phyloP scores from a whole-genome alignment of 2,329 filamentous ascomycete genomes.

The Leptographium flavum region DNA sequence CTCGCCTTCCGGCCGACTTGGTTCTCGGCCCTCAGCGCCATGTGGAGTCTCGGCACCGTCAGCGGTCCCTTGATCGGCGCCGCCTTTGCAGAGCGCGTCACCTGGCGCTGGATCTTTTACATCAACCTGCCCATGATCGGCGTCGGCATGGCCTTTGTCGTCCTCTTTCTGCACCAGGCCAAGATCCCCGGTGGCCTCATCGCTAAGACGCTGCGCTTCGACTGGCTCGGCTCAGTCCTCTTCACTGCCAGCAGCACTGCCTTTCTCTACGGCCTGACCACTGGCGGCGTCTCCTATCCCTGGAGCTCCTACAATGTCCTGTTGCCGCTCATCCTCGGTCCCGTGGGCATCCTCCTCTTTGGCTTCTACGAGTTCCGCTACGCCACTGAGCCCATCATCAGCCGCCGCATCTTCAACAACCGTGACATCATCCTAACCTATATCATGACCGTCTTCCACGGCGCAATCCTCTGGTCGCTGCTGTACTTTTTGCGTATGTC shows the following conservation, averaged over 20 bases:
- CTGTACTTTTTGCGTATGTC: conserved; percentile 35
- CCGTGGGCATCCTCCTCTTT: conserved; percentile 19
- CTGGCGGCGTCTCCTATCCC: conserved; percentile 24
- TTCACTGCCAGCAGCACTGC: conserved; percentile 24
- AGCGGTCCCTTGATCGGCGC: conserved; percentile 14
- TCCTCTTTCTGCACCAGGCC: conserved; percentile 23
- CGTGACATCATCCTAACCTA: conserved; percentile 13
- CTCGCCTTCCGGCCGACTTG: conserved; percentile 14
- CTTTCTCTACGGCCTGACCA: conserved; percentile 28
- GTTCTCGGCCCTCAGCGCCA: conserved; percentile 11
- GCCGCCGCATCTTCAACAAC: conserved; percentile 29
- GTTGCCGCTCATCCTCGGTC: conserved; percentile 27
- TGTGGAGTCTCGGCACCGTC: conserved; percentile 12
- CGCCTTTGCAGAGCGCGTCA: conserved; percentile 10
- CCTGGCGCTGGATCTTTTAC: conserved; percentile 27
- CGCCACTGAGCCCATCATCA: conserved; percentile 22
- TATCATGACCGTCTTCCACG: conserved; percentile 40
- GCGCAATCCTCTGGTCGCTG: conserved; percentile 37
- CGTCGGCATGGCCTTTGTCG: conserved; percentile 5
- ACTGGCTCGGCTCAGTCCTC: conserved; percentile 28
- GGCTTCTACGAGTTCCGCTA: conserved; percentile 7
- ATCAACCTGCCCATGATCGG: conserved; percentile 26
- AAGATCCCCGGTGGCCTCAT: conserved; percentile 16
- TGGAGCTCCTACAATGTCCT: conserved; percentile 27
- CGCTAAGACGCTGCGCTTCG: conserved; percentile 22